A percentile compares a stretch with the other conserved stretches of the same genome.
phyloP scores from a whole-genome alignment of 192 early-diverging fungal species.

The Kappamyces sp. region DNA sequence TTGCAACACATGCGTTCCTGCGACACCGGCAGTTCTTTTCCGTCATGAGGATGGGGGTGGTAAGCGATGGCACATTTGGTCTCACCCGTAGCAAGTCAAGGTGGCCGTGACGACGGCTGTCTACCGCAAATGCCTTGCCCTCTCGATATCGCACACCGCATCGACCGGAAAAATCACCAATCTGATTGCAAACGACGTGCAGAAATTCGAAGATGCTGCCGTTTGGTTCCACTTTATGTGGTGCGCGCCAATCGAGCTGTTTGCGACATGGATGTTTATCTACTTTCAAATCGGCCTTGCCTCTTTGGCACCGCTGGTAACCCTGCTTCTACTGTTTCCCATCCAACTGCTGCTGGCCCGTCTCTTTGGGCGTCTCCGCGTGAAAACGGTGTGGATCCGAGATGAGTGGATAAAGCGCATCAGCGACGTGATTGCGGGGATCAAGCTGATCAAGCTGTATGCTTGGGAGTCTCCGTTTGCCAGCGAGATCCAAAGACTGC shows the following conservation, averaged over 20 bases:
- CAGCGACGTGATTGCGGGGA: constrained; percentile 40
- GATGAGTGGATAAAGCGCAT: constrained; percentile 43
- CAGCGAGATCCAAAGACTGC: constrained; percentile 25
- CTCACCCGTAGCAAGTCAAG: constrained; percentile 26
- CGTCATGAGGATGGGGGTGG: too few relatives aligned
- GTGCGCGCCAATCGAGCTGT: constrained; percentile 39
- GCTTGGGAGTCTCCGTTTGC: constrained; percentile 49
- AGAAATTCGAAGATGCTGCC: constrained; percentile 32
- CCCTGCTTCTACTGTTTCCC: constrained; percentile 35
- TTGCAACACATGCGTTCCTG: too few relatives aligned
- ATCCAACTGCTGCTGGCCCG: constrained; percentile 37
- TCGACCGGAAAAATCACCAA: constrained; percentile 31
- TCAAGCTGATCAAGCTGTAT: constrained; percentile 46
- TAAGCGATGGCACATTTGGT: too few relatives aligned
- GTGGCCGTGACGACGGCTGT: constrained; percentile 36
- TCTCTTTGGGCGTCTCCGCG: constrained; percentile 33
- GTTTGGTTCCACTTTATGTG: constrained; percentile 20
- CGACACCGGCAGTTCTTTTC: too few relatives aligned
- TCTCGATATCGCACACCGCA: constrained; percentile 27
- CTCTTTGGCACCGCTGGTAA: constrained; percentile 33
- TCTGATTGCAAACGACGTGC: constrained; percentile 30
- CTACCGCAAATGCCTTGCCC: constrained; percentile 26
- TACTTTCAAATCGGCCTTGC: constrained; percentile 37
- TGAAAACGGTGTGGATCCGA: constrained; percentile 21
- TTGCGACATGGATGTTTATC: constrained; percentile 35